Percentiles rank a stretch among this genome's conserved stretches.
phyloP scores from a whole-genome alignment of 1,284 basidiomycete genomes.

The Tilletia indica region DNA sequence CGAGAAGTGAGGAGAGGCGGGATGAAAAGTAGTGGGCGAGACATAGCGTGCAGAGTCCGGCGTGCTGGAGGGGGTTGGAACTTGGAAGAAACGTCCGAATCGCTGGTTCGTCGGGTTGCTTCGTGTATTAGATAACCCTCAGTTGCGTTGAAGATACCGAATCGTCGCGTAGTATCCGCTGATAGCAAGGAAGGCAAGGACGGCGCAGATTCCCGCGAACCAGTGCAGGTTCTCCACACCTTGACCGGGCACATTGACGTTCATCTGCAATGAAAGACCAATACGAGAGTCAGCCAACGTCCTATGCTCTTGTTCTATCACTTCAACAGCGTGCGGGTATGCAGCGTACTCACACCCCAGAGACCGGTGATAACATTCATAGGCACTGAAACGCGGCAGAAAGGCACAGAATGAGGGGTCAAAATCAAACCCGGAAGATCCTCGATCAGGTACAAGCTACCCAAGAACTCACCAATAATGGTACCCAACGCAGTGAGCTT shows the following conservation, averaged over 20 bases:
- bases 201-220: conserved; percentile 50
- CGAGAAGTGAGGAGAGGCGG: too few relatives aligned
- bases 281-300: background rate
- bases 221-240: conserved; percentile 45
- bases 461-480: conserved; percentile 62
- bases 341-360: conserved; percentile 35
- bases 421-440: background rate
- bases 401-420: background rate
- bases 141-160: conserved; percentile 44
- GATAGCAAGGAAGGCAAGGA: conserved; percentile 52
- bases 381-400: conserved; percentile 59
- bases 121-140: background rate
- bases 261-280: conserved; percentile 35
- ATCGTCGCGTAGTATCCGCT: conserved; percentile 52
- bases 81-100: too few relatives aligned
- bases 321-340: background rate
- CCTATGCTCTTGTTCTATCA: too few relatives aligned
- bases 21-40: too few relatives aligned
- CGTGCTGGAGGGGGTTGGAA: too few relatives aligned
- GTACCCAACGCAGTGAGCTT: conserved; percentile 98
- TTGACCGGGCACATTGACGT: conserved; percentile 54
- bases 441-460: background rate
- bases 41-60: too few relatives aligned
- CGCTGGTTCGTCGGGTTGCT: too few relatives aligned
- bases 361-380: conserved; percentile 58